Percentiles rank a stretch among this genome's conserved stretches.
Conservation (phyloP, 345 rosid species). For the Eutrema yunnanense region DNA sequence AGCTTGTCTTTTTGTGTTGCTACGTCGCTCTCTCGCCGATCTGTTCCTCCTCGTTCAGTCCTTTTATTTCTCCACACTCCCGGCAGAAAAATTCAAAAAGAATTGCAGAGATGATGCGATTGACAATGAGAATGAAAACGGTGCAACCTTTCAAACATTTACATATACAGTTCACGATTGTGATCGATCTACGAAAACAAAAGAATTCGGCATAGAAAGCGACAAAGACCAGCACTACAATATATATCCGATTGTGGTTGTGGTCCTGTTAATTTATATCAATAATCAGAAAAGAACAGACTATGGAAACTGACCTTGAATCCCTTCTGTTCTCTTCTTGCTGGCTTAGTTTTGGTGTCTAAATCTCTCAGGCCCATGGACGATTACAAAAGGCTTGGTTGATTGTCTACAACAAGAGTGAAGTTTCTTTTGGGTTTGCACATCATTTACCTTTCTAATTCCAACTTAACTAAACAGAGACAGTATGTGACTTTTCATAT, state of each 20-base stretch:
- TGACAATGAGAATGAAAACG: conserved; percentile 31
- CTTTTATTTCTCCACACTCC: conserved; percentile 8
- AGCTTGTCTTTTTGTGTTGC: conserved; percentile 18
- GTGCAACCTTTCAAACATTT: neutral
- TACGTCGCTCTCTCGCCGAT: conserved; percentile 28
- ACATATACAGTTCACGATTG: neutral
- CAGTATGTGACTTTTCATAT: neutral
- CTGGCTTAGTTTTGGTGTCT: neutral
- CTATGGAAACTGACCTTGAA: neutral
- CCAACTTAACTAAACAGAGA: neutral
- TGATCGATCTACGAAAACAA: neutral
- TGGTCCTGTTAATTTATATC: conserved; percentile 27
- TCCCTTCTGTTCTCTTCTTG: neutral
- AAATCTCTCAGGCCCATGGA: conserved; percentile 19
- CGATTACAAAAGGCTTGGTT: neutral
- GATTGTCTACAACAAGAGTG: neutral
- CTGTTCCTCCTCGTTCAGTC: conserved; percentile 31
- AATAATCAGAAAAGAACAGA: conserved; percentile 17
- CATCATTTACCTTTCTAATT: neutral
- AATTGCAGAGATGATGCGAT: conserved; percentile 24
- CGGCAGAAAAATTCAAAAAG: neutral
- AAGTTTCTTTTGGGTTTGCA: conserved; percentile 16
- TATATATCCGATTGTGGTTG: neutral
- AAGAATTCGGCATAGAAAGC: neutral
- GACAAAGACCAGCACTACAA: conserved; percentile 25